Evolutionary conservation across 176 grass and related monocot species (phyloP).

Genomic region (Juncus effusus): DNA sequence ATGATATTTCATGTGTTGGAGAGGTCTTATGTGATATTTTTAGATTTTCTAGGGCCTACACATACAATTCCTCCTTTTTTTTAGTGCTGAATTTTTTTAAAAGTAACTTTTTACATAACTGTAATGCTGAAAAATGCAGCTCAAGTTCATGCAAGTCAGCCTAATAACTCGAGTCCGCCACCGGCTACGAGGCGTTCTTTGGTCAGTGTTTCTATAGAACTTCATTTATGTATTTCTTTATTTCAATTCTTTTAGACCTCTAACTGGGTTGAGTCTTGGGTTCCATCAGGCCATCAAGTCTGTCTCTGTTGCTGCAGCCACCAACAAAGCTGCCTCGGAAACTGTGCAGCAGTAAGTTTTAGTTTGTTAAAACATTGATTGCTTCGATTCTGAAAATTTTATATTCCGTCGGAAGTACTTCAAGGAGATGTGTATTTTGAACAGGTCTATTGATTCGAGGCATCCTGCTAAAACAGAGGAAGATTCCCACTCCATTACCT

Average conservation of each 20-base stretch:
- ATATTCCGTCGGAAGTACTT: background rate
- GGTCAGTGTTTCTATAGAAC: conserved; percentile 37
- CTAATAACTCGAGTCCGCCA: conserved; percentile 15
- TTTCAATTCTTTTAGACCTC: conserved; percentile 24
- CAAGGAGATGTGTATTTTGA: conserved; percentile 29
- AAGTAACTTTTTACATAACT: conserved; percentile 22
- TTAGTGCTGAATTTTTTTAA: too few species aligned
- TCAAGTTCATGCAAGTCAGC: conserved; percentile 32
- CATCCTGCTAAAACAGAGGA: conserved; percentile 46
- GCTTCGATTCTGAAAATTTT: conserved; percentile 1
- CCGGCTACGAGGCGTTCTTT: conserved; percentile 30
- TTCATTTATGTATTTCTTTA: conserved; percentile 5
- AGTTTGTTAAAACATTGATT: background rate
- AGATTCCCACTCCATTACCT: conserved; percentile 63
- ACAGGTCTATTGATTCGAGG: conserved; percentile 45
- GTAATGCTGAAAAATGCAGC: conserved; percentile 30
- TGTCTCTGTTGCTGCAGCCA: conserved; percentile 43
- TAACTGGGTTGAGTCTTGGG: conserved; percentile 24
- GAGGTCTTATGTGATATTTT: too few species aligned
- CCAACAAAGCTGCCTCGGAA: conserved; percentile 45
- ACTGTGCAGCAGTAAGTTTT: conserved; percentile 47
- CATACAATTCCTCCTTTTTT: too few species aligned
- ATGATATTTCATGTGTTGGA: too few species aligned
- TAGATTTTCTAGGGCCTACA: too few species aligned
- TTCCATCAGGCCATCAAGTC: conserved; percentile 50